Evolutionary conservation across 306 rosid genomes (phyloP).

Genomic region (Myrica gale): DNA sequence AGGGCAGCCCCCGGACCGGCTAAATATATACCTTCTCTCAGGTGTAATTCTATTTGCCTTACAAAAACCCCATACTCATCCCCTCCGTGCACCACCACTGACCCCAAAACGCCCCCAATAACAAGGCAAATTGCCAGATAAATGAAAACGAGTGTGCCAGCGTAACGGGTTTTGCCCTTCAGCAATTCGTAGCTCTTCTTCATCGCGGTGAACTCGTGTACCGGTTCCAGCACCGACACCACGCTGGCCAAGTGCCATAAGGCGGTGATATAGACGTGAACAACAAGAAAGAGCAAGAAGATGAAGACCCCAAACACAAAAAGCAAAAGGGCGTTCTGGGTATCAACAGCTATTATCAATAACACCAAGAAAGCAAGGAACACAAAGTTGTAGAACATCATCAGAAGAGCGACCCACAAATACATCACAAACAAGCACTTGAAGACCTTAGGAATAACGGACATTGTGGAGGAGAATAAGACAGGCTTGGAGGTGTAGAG

Average conservation of each 20-base stretch:
- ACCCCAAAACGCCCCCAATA: conserved; percentile 53
- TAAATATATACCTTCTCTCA: no score
- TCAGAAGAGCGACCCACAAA: conserved; percentile 71
- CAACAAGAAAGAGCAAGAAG: conserved; percentile 54
- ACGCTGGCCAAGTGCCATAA: conserved; percentile 96
- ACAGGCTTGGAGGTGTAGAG: conserved; percentile 82
- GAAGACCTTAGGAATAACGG: conserved; percentile 83
- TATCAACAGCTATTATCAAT: conserved; percentile 51
- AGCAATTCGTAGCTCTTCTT: conserved; percentile 76
- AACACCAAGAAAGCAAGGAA: conserved; percentile 46
- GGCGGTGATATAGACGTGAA: conserved; percentile 78
- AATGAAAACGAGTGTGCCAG: conserved; percentile 48
- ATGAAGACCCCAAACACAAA: conserved; percentile 34
- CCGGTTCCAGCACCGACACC: conserved; percentile 77
- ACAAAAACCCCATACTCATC: conserved; percentile 46
- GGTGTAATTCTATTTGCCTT: no score
- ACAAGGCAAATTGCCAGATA: conserved; percentile 57
- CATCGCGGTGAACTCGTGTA: conserved; percentile 79
- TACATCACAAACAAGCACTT: conserved; percentile 81
- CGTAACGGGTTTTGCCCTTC: conserved; percentile 62
- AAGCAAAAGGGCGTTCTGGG: conserved; percentile 38
- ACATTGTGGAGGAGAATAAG: conserved; percentile 63
- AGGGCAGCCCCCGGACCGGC: no score
- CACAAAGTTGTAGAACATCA: conserved; percentile 60
- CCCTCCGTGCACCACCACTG: conserved; percentile 76